These are phyloP conservation scores for Digitaria exilis DNA, from an alignment of 202 grass and related monocot species.

Conservation along the genomic window DNA sequence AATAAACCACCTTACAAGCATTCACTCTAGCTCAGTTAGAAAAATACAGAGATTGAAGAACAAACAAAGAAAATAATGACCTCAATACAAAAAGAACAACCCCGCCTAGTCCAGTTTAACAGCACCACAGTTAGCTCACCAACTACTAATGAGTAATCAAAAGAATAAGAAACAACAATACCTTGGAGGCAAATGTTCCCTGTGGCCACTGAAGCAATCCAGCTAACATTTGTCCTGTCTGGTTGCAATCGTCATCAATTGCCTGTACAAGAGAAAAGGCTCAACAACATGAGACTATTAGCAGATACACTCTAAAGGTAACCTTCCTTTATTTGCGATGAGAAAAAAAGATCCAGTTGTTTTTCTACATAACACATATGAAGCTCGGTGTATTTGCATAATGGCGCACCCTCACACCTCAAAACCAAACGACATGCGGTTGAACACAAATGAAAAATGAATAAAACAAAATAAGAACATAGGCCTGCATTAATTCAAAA, in stretches of 20 bases:
- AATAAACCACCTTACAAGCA: too few species aligned
- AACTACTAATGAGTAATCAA: neutral
- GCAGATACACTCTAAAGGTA: neutral
- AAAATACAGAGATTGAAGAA: too few species aligned
- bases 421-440: neutral
- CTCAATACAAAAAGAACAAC: too few species aligned
- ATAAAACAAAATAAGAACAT: conserved; percentile 1
- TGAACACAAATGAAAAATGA: neutral
- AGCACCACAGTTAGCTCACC: neutral
- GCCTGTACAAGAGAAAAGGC: conserved; percentile 45
- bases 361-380: neutral
- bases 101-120: too few species aligned
- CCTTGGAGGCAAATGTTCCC: conserved; percentile 94
- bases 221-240: conserved; percentile 94
- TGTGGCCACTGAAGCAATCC: conserved; percentile 86
- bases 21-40: too few species aligned
- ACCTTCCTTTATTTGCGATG: neutral
- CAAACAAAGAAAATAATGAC: too few species aligned
- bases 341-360: neutral
- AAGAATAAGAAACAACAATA: conserved; percentile 20
- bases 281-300: conserved; percentile 3
- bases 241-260: conserved; percentile 97
- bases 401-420: neutral
- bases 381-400: neutral
- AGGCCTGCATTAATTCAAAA: neutral